A percentile compares a stretch with the other conserved stretches of the same genome.
phyloP scores from a whole-genome alignment of 192 early-diverging fungal species.

The Backusella tuberculispora region DNA sequence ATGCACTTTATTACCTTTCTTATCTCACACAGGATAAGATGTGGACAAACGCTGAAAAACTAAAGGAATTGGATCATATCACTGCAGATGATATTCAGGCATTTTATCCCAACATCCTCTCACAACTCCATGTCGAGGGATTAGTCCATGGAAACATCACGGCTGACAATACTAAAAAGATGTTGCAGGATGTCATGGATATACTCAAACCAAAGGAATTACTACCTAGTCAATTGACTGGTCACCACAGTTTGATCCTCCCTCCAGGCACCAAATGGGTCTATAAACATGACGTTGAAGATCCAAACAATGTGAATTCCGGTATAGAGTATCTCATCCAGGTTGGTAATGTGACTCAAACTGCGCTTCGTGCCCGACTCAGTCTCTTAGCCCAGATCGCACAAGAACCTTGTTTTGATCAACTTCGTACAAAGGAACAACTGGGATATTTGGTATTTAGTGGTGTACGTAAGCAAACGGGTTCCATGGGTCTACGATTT shows the following conservation, averaged over 20 bases:
- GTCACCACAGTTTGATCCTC: conserved; percentile 58
- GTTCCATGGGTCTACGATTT: conserved; percentile 76
- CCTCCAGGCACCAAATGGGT: conserved; percentile 53
- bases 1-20: conserved; percentile 75
- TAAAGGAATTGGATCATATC: conserved; percentile 70
- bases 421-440: conserved; percentile 91
- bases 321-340: conserved; percentile 87
- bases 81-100: conserved; percentile 71
- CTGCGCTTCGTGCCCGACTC: conserved; percentile 64
- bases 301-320: conserved; percentile 86
- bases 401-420: conserved; percentile 91
- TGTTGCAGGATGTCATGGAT: conserved; percentile 61
- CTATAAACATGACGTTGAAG: conserved; percentile 62
- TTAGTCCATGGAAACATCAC: conserved; percentile 89
- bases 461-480: conserved; percentile 73
- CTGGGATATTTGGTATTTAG: conserved; percentile 81
- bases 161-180: conserved; percentile 65
- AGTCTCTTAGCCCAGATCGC: conserved; percentile 81
- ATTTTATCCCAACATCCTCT: conserved; percentile 78
- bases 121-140: conserved; percentile 72
- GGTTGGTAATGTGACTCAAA: conserved; percentile 73
- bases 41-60: conserved; percentile 81
- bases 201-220: conserved; percentile 64
- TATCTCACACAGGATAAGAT: conserved; percentile 78
- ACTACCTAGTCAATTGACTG: conserved; percentile 56